Evolutionary conservation across 83 land plant genomes (phyloP).

Genomic region (Picea abies): DNA sequence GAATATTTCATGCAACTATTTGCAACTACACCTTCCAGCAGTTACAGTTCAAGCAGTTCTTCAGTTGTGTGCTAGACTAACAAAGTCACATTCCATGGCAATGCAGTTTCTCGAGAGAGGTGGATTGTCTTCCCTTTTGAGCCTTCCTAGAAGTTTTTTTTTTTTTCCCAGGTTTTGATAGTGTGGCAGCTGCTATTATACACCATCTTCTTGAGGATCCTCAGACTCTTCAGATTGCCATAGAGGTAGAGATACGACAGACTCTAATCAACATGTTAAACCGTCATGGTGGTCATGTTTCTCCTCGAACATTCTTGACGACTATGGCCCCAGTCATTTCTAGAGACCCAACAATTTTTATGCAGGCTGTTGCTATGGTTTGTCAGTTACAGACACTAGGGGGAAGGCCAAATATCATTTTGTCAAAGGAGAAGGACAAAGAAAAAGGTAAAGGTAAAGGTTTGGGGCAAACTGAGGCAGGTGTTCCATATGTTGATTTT

Average conservation of each 20-base stretch:
- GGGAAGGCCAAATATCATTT: constrained; percentile 59
- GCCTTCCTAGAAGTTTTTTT: constrained; percentile 79
- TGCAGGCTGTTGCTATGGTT: constrained; percentile 82
- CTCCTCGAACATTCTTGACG: constrained; percentile 75
- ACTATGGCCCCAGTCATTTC: constrained; percentile 91
- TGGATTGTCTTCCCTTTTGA: too few species aligned
- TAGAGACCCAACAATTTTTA: constrained; percentile 83
- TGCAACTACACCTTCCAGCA: constrained; percentile 72
- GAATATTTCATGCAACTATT: constrained; percentile 61
- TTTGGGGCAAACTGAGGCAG: constrained; percentile 25
- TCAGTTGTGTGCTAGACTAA: too few species aligned
- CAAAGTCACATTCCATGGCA: too few species aligned
- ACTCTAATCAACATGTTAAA: constrained; percentile 42
- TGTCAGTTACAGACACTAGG: constrained; percentile 86
- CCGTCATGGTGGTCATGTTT: constrained; percentile 63
- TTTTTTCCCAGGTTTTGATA: constrained; percentile 89
- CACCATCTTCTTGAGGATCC: constrained; percentile 98
- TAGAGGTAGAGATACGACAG: constrained; percentile 96
- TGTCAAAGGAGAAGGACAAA: constrained; percentile 81
- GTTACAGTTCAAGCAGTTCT: constrained; percentile 82
- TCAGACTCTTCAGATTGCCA: constrained; percentile 91
- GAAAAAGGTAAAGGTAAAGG: constrained; percentile 32
- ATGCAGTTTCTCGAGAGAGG: too few species aligned
- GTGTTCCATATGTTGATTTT: constrained; percentile 38
- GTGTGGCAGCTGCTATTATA: constrained; percentile 82